Percentiles rank a stretch among this genome's conserved stretches.
These are phyloP conservation scores for Sphaerostilbella broomeana DNA, from an alignment of 2,329 filamentous ascomycete species.

Conservation along the genomic window DNA sequence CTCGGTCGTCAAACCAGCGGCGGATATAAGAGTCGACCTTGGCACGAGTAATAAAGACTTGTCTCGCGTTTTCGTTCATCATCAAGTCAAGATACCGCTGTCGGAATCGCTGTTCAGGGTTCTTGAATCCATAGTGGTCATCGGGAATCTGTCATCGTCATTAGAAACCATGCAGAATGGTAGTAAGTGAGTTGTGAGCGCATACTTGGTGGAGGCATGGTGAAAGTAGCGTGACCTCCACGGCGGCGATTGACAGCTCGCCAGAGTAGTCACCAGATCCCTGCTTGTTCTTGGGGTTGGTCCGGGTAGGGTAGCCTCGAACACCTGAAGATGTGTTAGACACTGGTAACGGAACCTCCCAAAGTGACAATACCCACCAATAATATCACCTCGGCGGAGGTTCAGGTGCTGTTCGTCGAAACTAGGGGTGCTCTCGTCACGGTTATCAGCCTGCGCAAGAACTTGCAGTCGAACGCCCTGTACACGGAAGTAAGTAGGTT, in stretches of 20 bases:
- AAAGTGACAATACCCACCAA: conserved; percentile 58
- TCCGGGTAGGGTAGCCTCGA: conserved; percentile 44
- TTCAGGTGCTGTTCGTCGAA: conserved; percentile 88
- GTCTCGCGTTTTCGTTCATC: conserved; percentile 83
- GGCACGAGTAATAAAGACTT: conserved; percentile 77
- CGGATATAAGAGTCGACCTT: conserved; percentile 88
- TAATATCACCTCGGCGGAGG: conserved; percentile 84
- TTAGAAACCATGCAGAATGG: not conserved
- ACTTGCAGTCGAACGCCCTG: conserved; percentile 70
- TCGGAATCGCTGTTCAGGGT: conserved; percentile 87
- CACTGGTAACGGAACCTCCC: conserved; percentile 18
- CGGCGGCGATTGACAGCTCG: conserved; percentile 89
- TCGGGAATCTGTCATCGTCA: conserved; percentile 49
- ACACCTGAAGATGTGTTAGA: conserved; percentile 16
- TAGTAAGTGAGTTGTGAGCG: conserved; percentile 21
- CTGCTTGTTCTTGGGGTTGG: conserved; percentile 82
- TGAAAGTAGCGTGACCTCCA: conserved; percentile 75
- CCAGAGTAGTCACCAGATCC: conserved; percentile 61
- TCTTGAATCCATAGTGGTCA: conserved; percentile 91
- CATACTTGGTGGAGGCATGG: conserved; percentile 68
- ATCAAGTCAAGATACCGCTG: conserved; percentile 93
- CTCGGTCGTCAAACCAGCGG: conserved; percentile 76
- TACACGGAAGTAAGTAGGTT: not conserved
- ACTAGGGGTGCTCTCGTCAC: conserved; percentile 53
- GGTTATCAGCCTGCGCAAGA: conserved; percentile 82